Evolutionary conservation across 164 flowering plant genomes (phyloP).

Genomic region (Stephania yunnanensis): DNA sequence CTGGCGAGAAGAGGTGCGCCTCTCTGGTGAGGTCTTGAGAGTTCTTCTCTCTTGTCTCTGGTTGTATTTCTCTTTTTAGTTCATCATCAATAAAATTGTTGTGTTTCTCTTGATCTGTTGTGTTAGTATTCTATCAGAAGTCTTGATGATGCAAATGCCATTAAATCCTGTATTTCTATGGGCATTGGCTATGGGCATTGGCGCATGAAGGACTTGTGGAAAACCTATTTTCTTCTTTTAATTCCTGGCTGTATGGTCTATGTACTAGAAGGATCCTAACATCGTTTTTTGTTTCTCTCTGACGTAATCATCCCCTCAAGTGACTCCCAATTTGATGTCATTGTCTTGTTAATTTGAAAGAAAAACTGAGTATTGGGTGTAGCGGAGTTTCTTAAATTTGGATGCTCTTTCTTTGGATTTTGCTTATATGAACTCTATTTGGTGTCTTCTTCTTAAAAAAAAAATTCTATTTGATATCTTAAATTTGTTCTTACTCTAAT

Average conservation of each 20-base stretch:
- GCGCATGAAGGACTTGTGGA: neutral
- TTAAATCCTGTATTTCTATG: neutral
- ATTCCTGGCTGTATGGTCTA: neutral
- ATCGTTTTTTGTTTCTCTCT: neutral
- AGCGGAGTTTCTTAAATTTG: neutral
- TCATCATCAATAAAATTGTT: no score
- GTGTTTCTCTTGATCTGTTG: no score
- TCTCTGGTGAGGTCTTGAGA: no score
- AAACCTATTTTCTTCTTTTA: neutral
- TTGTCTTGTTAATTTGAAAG: neutral
- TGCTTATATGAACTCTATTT: neutral
- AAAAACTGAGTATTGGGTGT: neutral
- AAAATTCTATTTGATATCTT: slow-evolving; percentile 5
- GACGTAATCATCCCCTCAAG: neutral
- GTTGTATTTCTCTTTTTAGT: no score
- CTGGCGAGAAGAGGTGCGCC: no score
- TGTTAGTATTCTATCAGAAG: neutral
- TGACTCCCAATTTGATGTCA: neutral
- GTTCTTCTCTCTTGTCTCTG: no score
- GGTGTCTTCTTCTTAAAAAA: neutral
- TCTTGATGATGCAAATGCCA: neutral
- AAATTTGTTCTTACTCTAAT: slow-evolving; percentile 7
- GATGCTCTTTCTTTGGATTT: neutral
- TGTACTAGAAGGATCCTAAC: neutral
- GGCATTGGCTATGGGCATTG: neutral